Percentiles rank a stretch among this genome's conserved stretches.
These are phyloP conservation scores for Exobasidium cylindrosporum DNA, from an alignment of 1,284 basidiomycete species.

Conservation along the genomic window DNA sequence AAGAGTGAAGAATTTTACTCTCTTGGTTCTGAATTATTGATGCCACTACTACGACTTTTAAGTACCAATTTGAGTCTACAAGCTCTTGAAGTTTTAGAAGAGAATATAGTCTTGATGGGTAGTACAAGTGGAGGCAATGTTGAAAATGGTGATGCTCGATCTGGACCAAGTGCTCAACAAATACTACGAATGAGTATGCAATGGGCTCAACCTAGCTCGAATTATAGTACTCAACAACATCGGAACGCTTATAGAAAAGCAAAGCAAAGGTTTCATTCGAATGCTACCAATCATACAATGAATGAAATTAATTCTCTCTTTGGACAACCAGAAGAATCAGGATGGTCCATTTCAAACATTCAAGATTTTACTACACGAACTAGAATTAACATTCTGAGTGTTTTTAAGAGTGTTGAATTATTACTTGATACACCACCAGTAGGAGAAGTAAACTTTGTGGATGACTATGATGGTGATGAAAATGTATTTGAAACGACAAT, in stretches of 20 bases:
- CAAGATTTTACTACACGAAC: constrained; percentile 42
- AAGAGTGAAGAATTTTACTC: constrained; percentile 65
- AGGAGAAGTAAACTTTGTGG: constrained; percentile 46
- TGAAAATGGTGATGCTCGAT: neutral
- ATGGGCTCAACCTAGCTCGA: neutral
- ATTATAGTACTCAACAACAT: neutral
- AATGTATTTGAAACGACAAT: constrained; percentile 6
- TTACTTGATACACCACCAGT: constrained; percentile 37
- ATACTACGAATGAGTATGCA: constrained; percentile 74
- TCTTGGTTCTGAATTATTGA: constrained; percentile 78
- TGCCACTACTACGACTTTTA: constrained; percentile 81
- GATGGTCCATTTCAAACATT: constrained; percentile 48
- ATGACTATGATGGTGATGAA: constrained; percentile 15
- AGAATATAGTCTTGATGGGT: constrained; percentile 64
- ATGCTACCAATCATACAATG: neutral
- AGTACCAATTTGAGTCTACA: constrained; percentile 74
- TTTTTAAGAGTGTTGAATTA: constrained; percentile 46
- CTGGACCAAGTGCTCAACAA: constrained; percentile 71
- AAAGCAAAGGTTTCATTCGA: neutral
- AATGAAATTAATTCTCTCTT: constrained; percentile 23
- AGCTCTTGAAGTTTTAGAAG: constrained; percentile 86
- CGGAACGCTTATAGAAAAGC: neutral
- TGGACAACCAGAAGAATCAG: constrained; percentile 41
- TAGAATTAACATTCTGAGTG: constrained; percentile 42
- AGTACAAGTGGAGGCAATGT: neutral